Evolutionary conservation across 495 filamentous ascomycete species (phyloP).

Genomic region (Daldinia childiae): DNA sequence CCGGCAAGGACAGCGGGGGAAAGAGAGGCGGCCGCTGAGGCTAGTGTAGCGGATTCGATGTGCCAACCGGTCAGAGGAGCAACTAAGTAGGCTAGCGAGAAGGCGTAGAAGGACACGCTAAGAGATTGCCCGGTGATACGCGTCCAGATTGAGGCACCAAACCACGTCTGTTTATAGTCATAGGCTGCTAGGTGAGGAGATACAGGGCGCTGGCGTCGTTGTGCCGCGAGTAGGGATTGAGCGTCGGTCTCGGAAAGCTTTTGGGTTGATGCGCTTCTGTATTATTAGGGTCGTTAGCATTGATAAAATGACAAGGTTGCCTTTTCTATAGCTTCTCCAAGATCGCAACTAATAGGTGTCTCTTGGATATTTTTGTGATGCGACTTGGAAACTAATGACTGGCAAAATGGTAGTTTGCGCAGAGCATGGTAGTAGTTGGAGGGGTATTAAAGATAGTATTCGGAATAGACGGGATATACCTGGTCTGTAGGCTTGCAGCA

Average conservation of each 20-base stretch:
- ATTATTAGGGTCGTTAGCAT: conserved; percentile 5
- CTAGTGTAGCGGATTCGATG: conserved; percentile 80
- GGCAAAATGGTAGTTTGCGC: not conserved
- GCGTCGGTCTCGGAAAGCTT: conserved; percentile 67
- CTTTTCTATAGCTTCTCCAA: not conserved
- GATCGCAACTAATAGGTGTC: not conserved
- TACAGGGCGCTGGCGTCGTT: conserved; percentile 86
- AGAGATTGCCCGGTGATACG: conserved; percentile 82
- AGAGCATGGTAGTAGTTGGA: not conserved
- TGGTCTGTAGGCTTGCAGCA: conserved; percentile 60
- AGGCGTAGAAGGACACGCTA: conserved; percentile 82
- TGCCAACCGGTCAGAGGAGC: conserved; percentile 85
- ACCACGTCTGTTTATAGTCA: conserved; percentile 87
- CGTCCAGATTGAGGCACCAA: conserved; percentile 70
- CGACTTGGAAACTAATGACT: not conserved
- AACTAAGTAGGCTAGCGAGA: conserved; percentile 82
- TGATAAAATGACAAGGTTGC: not conserved
- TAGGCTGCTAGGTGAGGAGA: conserved; percentile 92
- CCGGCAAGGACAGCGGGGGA: conserved; percentile 72
- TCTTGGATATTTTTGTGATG: not conserved
- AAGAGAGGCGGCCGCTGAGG: conserved; percentile 77
- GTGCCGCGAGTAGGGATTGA: conserved; percentile 77
- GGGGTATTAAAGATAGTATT: not conserved
- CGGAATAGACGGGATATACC: conserved; percentile 52
- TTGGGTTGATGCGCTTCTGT: conserved; percentile 66